Base-by-base conservation (phyloP, 176 grass and related monocot species). In the Cymbopogon citratus region DNA sequence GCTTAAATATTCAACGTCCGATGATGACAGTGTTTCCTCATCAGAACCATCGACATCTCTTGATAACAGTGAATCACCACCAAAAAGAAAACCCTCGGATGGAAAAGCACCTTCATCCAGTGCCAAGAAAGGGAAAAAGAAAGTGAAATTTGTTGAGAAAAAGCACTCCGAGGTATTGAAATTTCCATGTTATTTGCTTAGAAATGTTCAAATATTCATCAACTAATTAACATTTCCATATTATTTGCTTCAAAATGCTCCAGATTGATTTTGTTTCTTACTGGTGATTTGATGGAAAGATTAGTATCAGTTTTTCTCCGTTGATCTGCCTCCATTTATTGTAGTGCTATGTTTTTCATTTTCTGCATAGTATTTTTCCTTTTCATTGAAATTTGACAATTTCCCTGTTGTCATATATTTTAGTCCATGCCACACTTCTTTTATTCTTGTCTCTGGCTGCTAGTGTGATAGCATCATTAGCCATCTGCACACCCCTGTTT, bases 101-200 rank as follows among this genome's bases (percentile, higher is more conserved):
- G 81, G 79, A 60, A 80, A 60, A 66, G 85, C 85, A 59, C 80
- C 72, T 89, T 70, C 83, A 85, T 86, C 75, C 67, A 85, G 81
- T 74, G 76, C 74, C 23, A 93, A 88, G 85, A 87, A 95, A 90
- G 93, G 88, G 78, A 86, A 85, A 87, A 91, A 89, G 85, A 95
- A 84, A 86, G 79, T 90, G 44, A 89, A 86, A 69, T 91, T 84
- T 85, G 78, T 78, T 76, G 84, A 82, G 81, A 84, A 84, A 90
- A 89, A 93, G 80, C 83, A 95, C 70, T 26, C 80, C 76, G 90
- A 95, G 95, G 95, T 98, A 89, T 82, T 85, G 28, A 62, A 76
- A 36, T 81, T 77, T 71, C 45, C 52, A 49, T 85, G 56, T 66
- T 27, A 15, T 48, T 71, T n/a, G 3, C 46, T 67, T 14, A n/a